Conservation (phyloP, 1,139 yeast genomes). For the Magnusiomyces ingens region DNA sequence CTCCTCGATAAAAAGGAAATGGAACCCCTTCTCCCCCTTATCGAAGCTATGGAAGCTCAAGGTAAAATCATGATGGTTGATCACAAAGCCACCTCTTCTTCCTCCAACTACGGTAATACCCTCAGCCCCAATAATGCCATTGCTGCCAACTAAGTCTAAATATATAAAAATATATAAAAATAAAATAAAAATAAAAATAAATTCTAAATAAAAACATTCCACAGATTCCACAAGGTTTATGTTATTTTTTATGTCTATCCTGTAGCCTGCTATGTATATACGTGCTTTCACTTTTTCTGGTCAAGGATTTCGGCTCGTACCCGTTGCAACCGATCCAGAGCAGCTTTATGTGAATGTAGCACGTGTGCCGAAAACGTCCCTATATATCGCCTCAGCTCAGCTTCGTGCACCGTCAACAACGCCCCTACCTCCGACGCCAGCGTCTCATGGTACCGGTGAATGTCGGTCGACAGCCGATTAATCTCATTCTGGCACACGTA, state of each 20-base stretch:
- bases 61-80: conserved; percentile 52
- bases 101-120: too few species aligned
- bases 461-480: conserved; percentile 27
- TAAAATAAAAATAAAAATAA: too few species aligned
- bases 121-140: too few species aligned
- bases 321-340: conserved; percentile 34
- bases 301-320: conserved; percentile 15
- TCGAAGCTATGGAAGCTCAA: conserved; percentile 73
- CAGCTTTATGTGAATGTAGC: conserved; percentile 29
- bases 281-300: neutral
- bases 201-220: neutral
- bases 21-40: conserved; percentile 69
- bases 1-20: conserved; percentile 73
- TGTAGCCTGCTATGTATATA: neutral
- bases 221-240: neutral
- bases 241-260: neutral
- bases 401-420: conserved; percentile 31
- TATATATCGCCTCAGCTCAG: conserved; percentile 29
- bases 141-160: too few species aligned
- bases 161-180: too few species aligned
- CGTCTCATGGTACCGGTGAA: conserved; percentile 31
- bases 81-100: neutral
- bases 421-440: conserved; percentile 37
- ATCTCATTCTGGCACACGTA: conserved; percentile 28
- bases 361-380: conserved; percentile 25